Evolutionary conservation across 257 asterid genomes (phyloP).

Genomic region (Apocynum venetum): DNA sequence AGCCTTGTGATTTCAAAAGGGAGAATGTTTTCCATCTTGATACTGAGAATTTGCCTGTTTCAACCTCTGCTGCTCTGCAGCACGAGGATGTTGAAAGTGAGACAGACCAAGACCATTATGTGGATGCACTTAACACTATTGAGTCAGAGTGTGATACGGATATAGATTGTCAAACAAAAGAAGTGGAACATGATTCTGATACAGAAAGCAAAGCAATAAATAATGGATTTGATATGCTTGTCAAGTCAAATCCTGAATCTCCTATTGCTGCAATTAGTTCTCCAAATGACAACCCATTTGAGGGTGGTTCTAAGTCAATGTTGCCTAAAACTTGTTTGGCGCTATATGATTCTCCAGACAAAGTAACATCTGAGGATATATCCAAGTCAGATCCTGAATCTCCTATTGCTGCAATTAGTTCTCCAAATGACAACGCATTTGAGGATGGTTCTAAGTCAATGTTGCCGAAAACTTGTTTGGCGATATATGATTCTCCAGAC

Average conservation of each 20-base stretch:
- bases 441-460: slow-evolving; percentile 7
- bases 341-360: slow-evolving; percentile 13
- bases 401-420: not conserved
- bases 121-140: slow-evolving; percentile 91
- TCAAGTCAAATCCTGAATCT: slow-evolving; percentile 15
- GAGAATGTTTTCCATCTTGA: slow-evolving; percentile 16
- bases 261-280: not conserved
- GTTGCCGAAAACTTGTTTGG: slow-evolving; percentile 20
- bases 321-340: slow-evolving; percentile 21
- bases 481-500: slow-evolving; percentile 10
- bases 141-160: slow-evolving; percentile 83
- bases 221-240: slow-evolving; percentile 17
- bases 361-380: slow-evolving; percentile 8
- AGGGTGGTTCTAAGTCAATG: slow-evolving; percentile 6
- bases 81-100: slow-evolving; percentile 49
- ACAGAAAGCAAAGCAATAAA: slow-evolving; percentile 37
- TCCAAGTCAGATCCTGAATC: slow-evolving; percentile 15
- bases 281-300: slow-evolving; percentile 7
- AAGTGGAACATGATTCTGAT: slow-evolving; percentile 32
- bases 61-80: slow-evolving; percentile 14
- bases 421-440: slow-evolving; percentile 8
- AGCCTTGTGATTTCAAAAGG: slow-evolving; percentile 46
- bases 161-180: slow-evolving; percentile 47
- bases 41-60: slow-evolving; percentile 10
- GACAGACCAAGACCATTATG: slow-evolving; percentile 50